Conservation (phyloP, 305 asterid species). For the Fraxinus greggii region DNA sequence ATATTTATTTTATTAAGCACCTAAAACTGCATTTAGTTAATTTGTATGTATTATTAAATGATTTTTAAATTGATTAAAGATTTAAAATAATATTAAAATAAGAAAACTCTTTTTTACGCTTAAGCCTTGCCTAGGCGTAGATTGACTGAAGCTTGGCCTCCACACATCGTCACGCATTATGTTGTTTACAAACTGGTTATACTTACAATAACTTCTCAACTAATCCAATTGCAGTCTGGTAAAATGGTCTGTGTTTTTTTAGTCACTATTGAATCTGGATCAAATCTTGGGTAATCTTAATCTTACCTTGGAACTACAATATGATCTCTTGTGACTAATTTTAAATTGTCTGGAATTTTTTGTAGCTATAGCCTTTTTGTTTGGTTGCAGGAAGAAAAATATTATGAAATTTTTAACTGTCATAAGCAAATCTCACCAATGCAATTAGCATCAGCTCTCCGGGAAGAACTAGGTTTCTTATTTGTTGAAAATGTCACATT, state of each 20-base stretch:
- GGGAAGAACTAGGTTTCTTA: background rate
- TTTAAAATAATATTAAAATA: too few relatives aligned
- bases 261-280: background rate
- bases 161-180: too few relatives aligned
- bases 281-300: background rate
- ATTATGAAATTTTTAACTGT: too few relatives aligned
- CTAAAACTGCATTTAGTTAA: too few relatives aligned
- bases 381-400: background rate
- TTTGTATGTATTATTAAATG: too few relatives aligned
- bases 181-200: background rate
- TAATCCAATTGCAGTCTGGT: background rate
- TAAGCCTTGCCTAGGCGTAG: too few relatives aligned
- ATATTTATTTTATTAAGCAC: too few relatives aligned
- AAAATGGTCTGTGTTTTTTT: background rate
- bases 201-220: slow-evolving; percentile 1
- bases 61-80: too few relatives aligned
- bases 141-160: too few relatives aligned
- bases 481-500: background rate
- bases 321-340: background rate
- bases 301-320: background rate
- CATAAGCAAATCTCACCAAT: background rate
- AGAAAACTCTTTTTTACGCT: too few relatives aligned
- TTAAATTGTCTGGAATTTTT: background rate
- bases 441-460: background rate
- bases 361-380: background rate